A percentile compares a stretch with the other conserved stretches of the same genome.
Conservation (phyloP, 331 rosid genomes). For the Spiraea crenata region DNA sequence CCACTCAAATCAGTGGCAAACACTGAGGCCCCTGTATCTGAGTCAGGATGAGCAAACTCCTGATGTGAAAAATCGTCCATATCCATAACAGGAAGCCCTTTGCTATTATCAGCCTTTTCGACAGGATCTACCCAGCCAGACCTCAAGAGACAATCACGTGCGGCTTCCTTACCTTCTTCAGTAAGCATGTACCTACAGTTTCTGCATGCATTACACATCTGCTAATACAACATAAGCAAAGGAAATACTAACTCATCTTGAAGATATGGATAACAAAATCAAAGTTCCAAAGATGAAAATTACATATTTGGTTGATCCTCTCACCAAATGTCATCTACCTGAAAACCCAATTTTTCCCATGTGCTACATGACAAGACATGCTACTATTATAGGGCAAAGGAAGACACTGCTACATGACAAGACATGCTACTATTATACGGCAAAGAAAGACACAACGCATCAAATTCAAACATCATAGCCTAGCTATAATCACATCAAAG, state of each 20-base stretch:
- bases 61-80: constrained; percentile 28
- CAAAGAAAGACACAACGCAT: neutral
- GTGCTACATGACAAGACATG: too few species aligned
- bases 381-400: too few species aligned
- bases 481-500: neutral
- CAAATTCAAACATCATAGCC: neutral
- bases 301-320: neutral
- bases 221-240: neutral
- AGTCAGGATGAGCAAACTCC: constrained; percentile 32
- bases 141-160: constrained; percentile 74
- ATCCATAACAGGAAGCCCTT: constrained; percentile 34
- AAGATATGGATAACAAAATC: too few species aligned
- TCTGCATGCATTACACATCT: constrained; percentile 21
- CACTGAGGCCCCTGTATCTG: constrained; percentile 45
- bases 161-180: constrained; percentile 84
- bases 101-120: constrained; percentile 40
- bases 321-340: neutral
- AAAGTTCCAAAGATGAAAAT: too few species aligned
- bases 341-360: too few species aligned
- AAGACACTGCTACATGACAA: neutral
- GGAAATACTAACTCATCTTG: neutral
- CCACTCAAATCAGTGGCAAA: constrained; percentile 29
- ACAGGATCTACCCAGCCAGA: constrained; percentile 64
- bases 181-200: too few species aligned
- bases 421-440: neutral